Evolutionary conservation across 2,329 filamentous ascomycete species (phyloP).

Genomic region (Nothomitra cinnamomea): DNA sequence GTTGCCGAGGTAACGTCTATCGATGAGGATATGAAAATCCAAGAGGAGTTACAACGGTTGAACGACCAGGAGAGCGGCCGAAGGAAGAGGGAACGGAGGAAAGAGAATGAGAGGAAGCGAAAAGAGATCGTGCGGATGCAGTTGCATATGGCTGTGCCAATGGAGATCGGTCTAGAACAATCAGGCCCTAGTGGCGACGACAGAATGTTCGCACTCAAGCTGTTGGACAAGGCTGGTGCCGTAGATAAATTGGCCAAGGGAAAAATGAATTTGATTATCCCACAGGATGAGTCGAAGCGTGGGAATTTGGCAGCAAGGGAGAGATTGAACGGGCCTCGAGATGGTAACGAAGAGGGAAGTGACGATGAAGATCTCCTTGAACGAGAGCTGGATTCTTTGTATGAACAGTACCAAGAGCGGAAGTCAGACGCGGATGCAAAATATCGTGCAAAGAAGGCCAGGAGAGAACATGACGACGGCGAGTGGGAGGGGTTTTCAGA

Average conservation of each 20-base stretch:
- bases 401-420: slow-evolving; percentile 67
- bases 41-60: slow-evolving; percentile 69
- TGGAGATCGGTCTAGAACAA: slow-evolving; percentile 90
- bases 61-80: slow-evolving; percentile 61
- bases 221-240: slow-evolving; percentile 58
- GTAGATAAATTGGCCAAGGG: slow-evolving; percentile 54
- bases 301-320: slow-evolving; percentile 28
- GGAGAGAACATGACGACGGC: slow-evolving; percentile 64
- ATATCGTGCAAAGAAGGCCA: slow-evolving; percentile 74
- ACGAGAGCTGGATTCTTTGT: slow-evolving; percentile 70
- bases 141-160: slow-evolving; percentile 88
- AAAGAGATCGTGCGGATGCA: slow-evolving; percentile 94
- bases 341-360: slow-evolving; percentile 42
- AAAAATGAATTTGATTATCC: slow-evolving; percentile 54
- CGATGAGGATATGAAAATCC: slow-evolving; percentile 86
- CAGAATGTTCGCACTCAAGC: slow-evolving; percentile 72
- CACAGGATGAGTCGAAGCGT: slow-evolving; percentile 24
- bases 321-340: slow-evolving; percentile 43
- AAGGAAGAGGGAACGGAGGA: slow-evolving; percentile 69
- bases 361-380: slow-evolving; percentile 72
- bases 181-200: slow-evolving; percentile 60
- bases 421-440: slow-evolving; percentile 72
- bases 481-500: slow-evolving; percentile 85
- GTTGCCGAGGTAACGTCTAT: slow-evolving; percentile 72
- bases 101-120: slow-evolving; percentile 85